Base-by-base conservation (phyloP, 2,329 filamentous ascomycete genomes). In the Aspergillus glaucus region DNA sequence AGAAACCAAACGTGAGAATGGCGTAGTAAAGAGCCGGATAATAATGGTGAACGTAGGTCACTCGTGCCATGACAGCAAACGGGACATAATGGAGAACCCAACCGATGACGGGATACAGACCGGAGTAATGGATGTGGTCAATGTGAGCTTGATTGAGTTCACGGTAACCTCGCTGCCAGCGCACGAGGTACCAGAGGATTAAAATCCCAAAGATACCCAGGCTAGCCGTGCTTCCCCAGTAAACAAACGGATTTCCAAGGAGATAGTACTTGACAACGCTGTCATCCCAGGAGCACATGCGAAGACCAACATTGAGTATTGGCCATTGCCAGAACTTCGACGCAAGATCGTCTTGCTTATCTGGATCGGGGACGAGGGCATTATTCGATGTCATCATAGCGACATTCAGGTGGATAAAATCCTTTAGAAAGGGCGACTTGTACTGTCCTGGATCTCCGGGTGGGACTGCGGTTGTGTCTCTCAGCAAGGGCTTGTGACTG, bases 381-480 rank as follows among this genome's bases (percentile, higher is more conserved):
- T 98, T 98, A 79, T 98, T 98, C 36, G 93, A 97, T 3, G 93
- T 98, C 92, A 97, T 96, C 93, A 98, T 98, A 54, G 93, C 93
- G 53, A 98, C 93, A 67, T 98, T 98, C 53, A 97, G 77, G 69
- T 98, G 93, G 55, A 98, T 85, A 63, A 98, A 98, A 71, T 98
- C 93, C 66, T 95, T 91, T 64, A 95, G 78, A 79, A 98, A 98
- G 2, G 94, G 93, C 32, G 92, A 97, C 75, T 88, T 95, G 77
- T 96, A 98, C 49, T 88, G 85, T 61, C 87, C 88, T 47, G 93
- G 88, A 70, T 96, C 87, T 60, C 87, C 86, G 54, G 88, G 82
- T 36, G 93, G 92, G 22, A 97, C 88, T 93, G 44, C 28, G 10
- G 22, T 37, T 15, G 14, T 9, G 2, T 17, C 34, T 36, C 32